These are phyloP conservation scores for Pleurotus sapidus DNA, from an alignment of 768 basidiomycete genomes.

Conservation along the genomic window DNA sequence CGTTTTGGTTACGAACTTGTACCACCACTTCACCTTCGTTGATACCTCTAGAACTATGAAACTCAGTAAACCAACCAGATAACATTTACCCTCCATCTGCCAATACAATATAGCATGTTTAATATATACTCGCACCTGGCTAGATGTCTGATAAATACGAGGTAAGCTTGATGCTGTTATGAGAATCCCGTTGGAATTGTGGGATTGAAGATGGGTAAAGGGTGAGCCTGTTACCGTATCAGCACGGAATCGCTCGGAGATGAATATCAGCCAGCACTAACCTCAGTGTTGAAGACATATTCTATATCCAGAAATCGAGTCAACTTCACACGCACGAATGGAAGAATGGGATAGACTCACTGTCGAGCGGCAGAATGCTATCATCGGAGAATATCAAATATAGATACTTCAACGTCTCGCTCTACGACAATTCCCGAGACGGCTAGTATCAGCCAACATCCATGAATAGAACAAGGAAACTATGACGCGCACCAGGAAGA, in stretches of 20 bases:
- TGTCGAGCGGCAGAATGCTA: slow-evolving; percentile 64
- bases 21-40: neutral
- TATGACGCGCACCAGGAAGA: slow-evolving; percentile 65
- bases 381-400: slow-evolving; percentile 83
- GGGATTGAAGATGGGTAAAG: slow-evolving; percentile 67
- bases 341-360: slow-evolving; percentile 40
- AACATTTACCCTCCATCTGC: neutral
- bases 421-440: slow-evolving; percentile 37
- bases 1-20: neutral
- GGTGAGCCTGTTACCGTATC: slow-evolving; percentile 48
- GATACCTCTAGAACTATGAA: neutral
- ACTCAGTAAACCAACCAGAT: neutral
- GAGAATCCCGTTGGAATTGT: slow-evolving; percentile 49
- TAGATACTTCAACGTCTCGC: slow-evolving; percentile 89
- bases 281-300: slow-evolving; percentile 5
- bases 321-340: neutral
- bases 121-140: slow-evolving; percentile 4
- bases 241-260: too few relatives aligned
- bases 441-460: neutral
- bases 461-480: neutral
- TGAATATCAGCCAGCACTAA: neutral
- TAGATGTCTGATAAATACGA: neutral
- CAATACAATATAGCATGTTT: slow-evolving; percentile 4
- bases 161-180: neutral
- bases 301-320: neutral